Percentiles rank a stretch among this genome's conserved stretches.
These are phyloP conservation scores for Aphanoascus verrucosus DNA, from an alignment of 2,329 filamentous ascomycete species.

Conservation along the genomic window DNA sequence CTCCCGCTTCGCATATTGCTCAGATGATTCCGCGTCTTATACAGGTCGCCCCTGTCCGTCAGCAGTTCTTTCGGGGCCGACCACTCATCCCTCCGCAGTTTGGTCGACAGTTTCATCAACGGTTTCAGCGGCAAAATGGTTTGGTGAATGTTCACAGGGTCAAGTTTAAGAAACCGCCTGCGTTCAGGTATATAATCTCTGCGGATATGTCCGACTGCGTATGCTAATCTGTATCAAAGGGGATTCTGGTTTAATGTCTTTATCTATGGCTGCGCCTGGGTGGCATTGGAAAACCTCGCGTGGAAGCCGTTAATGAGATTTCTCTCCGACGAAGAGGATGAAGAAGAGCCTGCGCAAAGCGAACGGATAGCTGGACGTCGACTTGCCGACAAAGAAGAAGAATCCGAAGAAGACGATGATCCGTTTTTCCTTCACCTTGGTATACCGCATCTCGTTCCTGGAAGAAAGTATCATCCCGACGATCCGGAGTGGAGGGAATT, in stretches of 20 bases:
- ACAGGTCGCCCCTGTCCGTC: conserved; percentile 4
- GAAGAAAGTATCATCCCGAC: conserved; percentile 4
- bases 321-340: conserved; percentile 3
- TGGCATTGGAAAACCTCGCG: conserved; percentile 1
- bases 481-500: conserved; percentile 14
- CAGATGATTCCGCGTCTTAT: conserved; percentile 10
- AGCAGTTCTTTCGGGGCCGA: not conserved
- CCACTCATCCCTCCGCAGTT: not conserved
- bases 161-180: conserved; percentile 10
- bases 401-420: not conserved
- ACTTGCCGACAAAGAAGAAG: not conserved
- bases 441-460: conserved; percentile 9
- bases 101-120: conserved; percentile 7
- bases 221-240: not conserved
- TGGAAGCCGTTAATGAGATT: conserved; percentile 5
- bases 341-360: not conserved
- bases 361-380: not conserved
- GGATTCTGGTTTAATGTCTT: not conserved
- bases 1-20: not conserved
- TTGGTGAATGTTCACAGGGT: conserved; percentile 12
- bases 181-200: conserved; percentile 1
- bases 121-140: conserved; percentile 2
- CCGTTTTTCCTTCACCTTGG: conserved; percentile 15
- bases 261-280: not conserved
- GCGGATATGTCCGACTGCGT: not conserved